A percentile compares a stretch with the other conserved stretches of the same genome.
Conservation (phyloP, 805 yeast genomes). For the Yarrowia osloensis region DNA sequence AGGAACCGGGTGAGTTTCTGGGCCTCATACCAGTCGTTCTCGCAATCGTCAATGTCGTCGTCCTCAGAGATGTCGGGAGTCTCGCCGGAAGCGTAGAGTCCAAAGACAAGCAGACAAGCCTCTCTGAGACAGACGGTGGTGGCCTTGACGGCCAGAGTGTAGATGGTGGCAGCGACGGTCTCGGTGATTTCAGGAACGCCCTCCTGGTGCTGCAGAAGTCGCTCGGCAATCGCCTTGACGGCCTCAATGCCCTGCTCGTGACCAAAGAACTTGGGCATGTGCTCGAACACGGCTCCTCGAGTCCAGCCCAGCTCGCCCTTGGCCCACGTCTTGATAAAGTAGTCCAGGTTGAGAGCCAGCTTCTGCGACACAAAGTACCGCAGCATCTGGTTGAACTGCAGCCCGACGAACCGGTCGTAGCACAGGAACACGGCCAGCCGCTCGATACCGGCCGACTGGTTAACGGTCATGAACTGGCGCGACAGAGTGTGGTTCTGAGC, state of each 20-base stretch:
- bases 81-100: constrained; percentile 53
- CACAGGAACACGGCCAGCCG: constrained; percentile 17
- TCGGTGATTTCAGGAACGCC: constrained; percentile 26
- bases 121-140: constrained; percentile 67
- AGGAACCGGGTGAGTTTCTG: constrained; percentile 55
- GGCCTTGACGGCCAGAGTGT: constrained; percentile 57
- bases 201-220: constrained; percentile 23
- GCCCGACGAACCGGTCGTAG: constrained; percentile 17
- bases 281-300: constrained; percentile 1
- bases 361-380: constrained; percentile 19
- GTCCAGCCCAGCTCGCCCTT: constrained; percentile 23
- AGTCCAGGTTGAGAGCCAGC: constrained; percentile 27
- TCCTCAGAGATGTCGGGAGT: constrained; percentile 38
- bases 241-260: constrained; percentile 20
- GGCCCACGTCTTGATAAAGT: constrained; percentile 26
- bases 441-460: constrained; percentile 12
- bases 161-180: constrained; percentile 40
- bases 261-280: constrained; percentile 27
- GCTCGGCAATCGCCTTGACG: constrained; percentile 25
- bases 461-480: constrained; percentile 21
- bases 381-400: constrained; percentile 17
- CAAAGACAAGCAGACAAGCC: constrained; percentile 57
- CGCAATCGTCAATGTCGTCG: constrained; percentile 34
- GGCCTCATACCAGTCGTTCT: constrained; percentile 50
- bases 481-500: constrained; percentile 25